Percentiles rank a stretch among this genome's conserved stretches.
Conservation (phyloP, 805 yeast species). For the Metschnikowia vanudenii region DNA sequence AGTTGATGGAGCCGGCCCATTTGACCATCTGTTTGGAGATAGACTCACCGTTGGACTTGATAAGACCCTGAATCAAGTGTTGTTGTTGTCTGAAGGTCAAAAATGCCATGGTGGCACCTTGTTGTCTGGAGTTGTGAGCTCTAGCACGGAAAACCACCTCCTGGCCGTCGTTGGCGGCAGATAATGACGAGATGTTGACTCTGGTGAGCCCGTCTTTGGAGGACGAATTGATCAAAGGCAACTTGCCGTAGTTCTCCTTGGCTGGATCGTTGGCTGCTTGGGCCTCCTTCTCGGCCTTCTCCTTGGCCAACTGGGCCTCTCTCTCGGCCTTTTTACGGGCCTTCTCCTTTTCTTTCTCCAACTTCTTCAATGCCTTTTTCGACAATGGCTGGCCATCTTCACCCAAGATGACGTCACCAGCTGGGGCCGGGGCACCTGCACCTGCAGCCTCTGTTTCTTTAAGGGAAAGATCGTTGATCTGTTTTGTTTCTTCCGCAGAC, state of each 20-base stretch:
- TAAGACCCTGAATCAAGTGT: conserved; percentile 76
- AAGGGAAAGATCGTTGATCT: conserved; percentile 19
- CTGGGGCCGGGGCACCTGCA: conserved; percentile 20
- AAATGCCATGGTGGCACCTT: conserved; percentile 93
- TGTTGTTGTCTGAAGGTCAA: conserved; percentile 94
- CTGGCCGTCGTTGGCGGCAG: conserved; percentile 66
- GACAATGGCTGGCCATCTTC: conserved; percentile 85
- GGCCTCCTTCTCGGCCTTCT: conserved; percentile 78
- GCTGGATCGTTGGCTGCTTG: conserved; percentile 78
- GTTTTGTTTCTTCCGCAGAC: conserved; percentile 20
- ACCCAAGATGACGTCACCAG: conserved; percentile 42
- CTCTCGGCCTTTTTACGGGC: conserved; percentile 89
- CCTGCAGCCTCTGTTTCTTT: conserved; percentile 10
- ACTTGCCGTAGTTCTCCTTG: conserved; percentile 82
- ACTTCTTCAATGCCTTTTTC: conserved; percentile 92
- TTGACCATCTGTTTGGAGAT: conserved; percentile 95
- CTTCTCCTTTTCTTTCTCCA: conserved; percentile 90
- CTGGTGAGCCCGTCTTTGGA: conserved; percentile 67
- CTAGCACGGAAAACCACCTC: conserved; percentile 89
- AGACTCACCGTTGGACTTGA: conserved; percentile 45
- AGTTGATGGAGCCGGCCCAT: conserved; percentile 83
- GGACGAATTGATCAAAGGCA: conserved; percentile 80
- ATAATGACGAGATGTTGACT: conserved; percentile 53
- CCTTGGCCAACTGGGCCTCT: conserved; percentile 83
- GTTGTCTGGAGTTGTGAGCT: conserved; percentile 89